Base-by-base conservation (phyloP, 1,284 basidiomycete species). In the Trametes versicolor region DNA sequence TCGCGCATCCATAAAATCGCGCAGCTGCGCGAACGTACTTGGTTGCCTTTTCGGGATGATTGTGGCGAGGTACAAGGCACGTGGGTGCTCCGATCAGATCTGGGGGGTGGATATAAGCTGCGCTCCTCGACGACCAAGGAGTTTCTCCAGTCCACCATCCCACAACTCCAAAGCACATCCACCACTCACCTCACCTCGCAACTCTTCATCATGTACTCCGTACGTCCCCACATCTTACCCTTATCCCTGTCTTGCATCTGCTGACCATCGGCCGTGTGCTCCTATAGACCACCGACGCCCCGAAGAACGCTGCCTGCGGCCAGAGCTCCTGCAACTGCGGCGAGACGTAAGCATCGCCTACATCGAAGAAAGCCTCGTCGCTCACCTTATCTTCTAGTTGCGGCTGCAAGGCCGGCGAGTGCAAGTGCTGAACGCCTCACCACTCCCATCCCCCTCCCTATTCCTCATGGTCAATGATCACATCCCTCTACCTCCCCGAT, bases 341-440 rank as follows among this genome's bases (percentile, higher is more conserved):
- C 69, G 76, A 76, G 9, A 73, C 39, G 86, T 87, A 70, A 66
- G 83, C 78, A 13, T 51, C 13, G 39, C 34, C 39, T 57, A 17
- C 41, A 48, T 36, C 21, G 21, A 2, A 15, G 2, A 56, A 0
- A 12, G 15, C 5, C 2, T 1, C 27, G 25, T 27, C 23, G 32
- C 36, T 70, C 17, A 66, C 49, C 45, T 49, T 47, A 23, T n/a
- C 4, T 25, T 63, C 19, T 65, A 88, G 87, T 64, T 89, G 86
- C 78, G 64, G 68, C 51, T 88, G 87, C 83, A 83, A 85, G 80
- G 73, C 83, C 58, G 83, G 82, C 63, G 82, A 85, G 70, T 88
- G 87, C 87, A 87, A 87, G 78, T 88, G 86, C 81, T 87, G 76
- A 84, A 67, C 68, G 62, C 66, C 48, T 52, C 59, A 5, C 41